Evolutionary conservation across 192 early-diverging fungal species (phyloP).

Genomic region (Backusella tarrabulga): DNA sequence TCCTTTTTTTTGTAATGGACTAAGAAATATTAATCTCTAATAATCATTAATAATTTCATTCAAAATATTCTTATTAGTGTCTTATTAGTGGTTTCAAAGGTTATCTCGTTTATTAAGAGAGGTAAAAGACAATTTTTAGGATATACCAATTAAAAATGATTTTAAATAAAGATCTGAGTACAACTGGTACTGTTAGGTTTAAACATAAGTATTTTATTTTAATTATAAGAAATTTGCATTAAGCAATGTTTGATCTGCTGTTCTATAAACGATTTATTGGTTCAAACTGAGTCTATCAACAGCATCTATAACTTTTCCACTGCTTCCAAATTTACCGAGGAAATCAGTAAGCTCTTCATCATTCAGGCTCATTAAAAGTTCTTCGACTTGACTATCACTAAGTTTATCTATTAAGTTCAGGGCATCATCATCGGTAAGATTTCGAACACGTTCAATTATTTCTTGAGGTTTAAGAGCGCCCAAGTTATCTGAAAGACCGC

Average conservation of each 20-base stretch:
- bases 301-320: accelerated
- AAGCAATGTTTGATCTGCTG: neutral
- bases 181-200: neutral
- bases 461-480: neutral
- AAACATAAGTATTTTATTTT: neutral
- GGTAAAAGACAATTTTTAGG: neutral
- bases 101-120: neutral
- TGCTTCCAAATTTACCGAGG: neutral
- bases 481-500: neutral
- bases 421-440: neutral
- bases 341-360: neutral
- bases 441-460: neutral
- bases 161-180: neutral
- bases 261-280: neutral
- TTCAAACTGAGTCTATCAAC: neutral
- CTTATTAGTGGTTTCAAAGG: too few relatives aligned
- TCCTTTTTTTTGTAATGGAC: too few relatives aligned
- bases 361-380: neutral
- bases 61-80: too few relatives aligned
- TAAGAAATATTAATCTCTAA: too few relatives aligned
- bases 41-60: too few relatives aligned
- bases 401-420: neutral
- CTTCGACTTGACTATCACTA: neutral
- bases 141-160: neutral
- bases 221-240: neutral